Percentiles rank a stretch among this genome's conserved stretches.
Conservation (phyloP, 345 rosid genomes). For the Lumnitzera littorea region DNA sequence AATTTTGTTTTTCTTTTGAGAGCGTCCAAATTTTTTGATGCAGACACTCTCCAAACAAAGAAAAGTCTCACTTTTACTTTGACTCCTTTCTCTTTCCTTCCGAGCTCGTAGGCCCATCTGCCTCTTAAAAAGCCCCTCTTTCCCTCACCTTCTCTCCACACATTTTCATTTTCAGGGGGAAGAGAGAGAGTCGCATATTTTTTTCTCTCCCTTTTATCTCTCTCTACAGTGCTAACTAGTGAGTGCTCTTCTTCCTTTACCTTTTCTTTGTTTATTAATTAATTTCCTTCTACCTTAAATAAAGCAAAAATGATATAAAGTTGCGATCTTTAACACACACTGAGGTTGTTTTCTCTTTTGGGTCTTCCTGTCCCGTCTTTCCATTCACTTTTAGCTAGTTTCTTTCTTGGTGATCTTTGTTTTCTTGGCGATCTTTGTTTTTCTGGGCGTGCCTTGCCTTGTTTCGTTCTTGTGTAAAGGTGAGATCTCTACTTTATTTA, state of each 20-base stretch:
- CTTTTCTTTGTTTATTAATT: too few relatives aligned
- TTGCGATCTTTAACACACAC: constrained; percentile 23
- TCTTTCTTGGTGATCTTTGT: constrained; percentile 17
- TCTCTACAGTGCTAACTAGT: constrained; percentile 24
- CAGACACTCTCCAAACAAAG: too few relatives aligned
- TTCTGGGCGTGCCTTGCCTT: too few relatives aligned
- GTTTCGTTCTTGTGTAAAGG: too few relatives aligned
- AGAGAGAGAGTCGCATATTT: constrained; percentile 10
- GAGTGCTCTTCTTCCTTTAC: constrained; percentile 13
- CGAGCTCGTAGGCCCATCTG: constrained; percentile 30
- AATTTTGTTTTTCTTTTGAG: too few relatives aligned
- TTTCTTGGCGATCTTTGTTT: constrained; percentile 14
- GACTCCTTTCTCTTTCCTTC: too few relatives aligned
- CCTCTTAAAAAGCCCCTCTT: background rate
- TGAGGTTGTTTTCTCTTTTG: constrained; percentile 13
- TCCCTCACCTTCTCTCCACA: constrained; percentile 22
- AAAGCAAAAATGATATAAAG: constrained; percentile 22
- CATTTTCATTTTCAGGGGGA: constrained; percentile 25
- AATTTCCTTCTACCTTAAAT: constrained; percentile 4
- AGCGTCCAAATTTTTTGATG: too few relatives aligned
- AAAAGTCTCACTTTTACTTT: too few relatives aligned
- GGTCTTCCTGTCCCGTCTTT: constrained; percentile 7
- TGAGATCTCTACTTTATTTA: too few relatives aligned
- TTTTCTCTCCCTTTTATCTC: constrained; percentile 20
- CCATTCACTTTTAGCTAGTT: constrained; percentile 17